A percentile compares a stretch with the other conserved stretches of the same genome.
Conservation (phyloP, 1,284 basidiomycete species). For the Papiliotrema nemorosa region DNA sequence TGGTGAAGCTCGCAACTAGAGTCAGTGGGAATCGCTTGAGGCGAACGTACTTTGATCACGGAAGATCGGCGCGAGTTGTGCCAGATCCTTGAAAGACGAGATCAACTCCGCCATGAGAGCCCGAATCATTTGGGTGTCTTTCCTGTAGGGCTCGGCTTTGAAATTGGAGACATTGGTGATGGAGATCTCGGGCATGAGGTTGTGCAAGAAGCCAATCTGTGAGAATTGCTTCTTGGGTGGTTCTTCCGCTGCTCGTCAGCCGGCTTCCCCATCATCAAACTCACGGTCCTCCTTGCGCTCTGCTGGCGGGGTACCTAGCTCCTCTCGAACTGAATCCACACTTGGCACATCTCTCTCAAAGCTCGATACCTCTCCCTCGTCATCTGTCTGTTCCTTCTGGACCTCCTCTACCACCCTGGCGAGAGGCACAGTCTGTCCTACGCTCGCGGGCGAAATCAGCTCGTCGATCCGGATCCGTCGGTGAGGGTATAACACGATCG, state of each 20-base stretch:
- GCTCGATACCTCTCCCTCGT: slow-evolving; percentile 55
- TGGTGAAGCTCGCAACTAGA: slow-evolving; percentile 67
- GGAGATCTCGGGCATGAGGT: slow-evolving; percentile 69
- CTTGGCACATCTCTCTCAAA: slow-evolving; percentile 54
- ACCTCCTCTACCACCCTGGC: slow-evolving; percentile 24
- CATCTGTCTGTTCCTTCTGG: slow-evolving; percentile 19
- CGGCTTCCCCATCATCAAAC: background rate
- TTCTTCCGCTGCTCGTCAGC: background rate
- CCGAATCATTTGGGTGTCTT: slow-evolving; percentile 88
- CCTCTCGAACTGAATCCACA: slow-evolving; percentile 54
- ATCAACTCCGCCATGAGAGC: slow-evolving; percentile 97
- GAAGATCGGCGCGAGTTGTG: slow-evolving; percentile 94
- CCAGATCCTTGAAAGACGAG: slow-evolving; percentile 97
- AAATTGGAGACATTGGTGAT: slow-evolving; percentile 89
- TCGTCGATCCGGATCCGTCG: slow-evolving; percentile 87
- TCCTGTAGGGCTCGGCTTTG: slow-evolving; percentile 75
- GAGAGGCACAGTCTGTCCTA: slow-evolving; percentile 12
- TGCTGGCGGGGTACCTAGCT: slow-evolving; percentile 22
- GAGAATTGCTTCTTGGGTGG: slow-evolving; percentile 15
- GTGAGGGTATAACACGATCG: slow-evolving; percentile 93
- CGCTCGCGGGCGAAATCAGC: slow-evolving; percentile 52
- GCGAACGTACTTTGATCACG: slow-evolving; percentile 73
- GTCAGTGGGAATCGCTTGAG: background rate
- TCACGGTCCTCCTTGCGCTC: background rate
- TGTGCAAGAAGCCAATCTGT: slow-evolving; percentile 72